phyloP scores from a whole-genome alignment of 768 basidiomycete genomes.

The Macrolepiota fuliginosa region DNA sequence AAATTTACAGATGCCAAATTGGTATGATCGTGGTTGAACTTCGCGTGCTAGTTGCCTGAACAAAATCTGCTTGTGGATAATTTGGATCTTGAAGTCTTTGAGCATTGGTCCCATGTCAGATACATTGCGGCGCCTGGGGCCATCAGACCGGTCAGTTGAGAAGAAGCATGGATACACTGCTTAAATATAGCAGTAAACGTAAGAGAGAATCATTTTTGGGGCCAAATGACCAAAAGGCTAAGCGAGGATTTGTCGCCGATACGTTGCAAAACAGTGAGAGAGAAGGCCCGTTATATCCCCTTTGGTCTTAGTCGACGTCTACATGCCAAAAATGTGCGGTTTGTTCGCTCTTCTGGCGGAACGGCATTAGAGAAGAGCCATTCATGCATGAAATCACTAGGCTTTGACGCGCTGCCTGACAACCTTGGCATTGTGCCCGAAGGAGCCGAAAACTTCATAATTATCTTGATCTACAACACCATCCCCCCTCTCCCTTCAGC shows the following conservation, averaged over 20 bases:
- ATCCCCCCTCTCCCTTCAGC: background rate
- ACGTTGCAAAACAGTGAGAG: background rate
- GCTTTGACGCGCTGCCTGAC: background rate
- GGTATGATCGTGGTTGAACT: background rate
- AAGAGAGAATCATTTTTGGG: background rate
- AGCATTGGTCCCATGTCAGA: background rate
- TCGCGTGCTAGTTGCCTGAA: background rate
- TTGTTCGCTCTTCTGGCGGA: background rate
- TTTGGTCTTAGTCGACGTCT: background rate
- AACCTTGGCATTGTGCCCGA: background rate
- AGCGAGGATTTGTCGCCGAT: background rate
- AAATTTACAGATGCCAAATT: background rate
- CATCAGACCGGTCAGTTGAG: background rate
- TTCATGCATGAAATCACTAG: background rate
- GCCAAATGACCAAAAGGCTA: background rate
- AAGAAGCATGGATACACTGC: background rate
- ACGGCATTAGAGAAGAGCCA: background rate
- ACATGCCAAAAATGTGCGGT: background rate
- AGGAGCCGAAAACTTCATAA: background rate
- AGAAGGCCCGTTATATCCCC: background rate
- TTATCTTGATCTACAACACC: background rate
- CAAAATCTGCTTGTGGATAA: background rate
- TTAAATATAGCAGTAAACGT: constrained; percentile 6
- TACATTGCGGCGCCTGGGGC: background rate
- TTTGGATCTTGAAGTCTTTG: background rate